phyloP scores from a whole-genome alignment of 2,329 filamentous ascomycete species.

The Diaporthe sp. region DNA sequence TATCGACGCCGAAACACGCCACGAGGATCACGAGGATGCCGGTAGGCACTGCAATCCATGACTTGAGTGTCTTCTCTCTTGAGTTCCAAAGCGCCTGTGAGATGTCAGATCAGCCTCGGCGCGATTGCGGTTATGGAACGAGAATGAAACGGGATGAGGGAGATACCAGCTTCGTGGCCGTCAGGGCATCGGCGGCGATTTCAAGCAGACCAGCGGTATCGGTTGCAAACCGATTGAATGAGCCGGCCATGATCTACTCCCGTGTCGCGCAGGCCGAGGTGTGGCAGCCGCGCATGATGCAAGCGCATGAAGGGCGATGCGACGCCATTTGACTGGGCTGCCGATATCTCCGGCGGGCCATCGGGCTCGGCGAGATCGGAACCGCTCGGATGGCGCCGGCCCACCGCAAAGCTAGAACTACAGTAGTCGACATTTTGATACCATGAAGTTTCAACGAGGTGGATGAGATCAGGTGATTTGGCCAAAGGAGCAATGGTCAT shows the following conservation, averaged over 20 bases:
- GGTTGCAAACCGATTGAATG: background rate
- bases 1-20: slow-evolving; percentile 58
- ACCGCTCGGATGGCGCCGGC: background rate
- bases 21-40: slow-evolving; percentile 56
- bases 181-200: slow-evolving; percentile 2
- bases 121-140: too few relatives aligned
- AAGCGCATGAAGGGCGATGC: background rate
- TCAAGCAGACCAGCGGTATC: slow-evolving; percentile 1
- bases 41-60: slow-evolving; percentile 66
- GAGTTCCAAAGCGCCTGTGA: slow-evolving; percentile 38
- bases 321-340: background rate
- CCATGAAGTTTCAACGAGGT: rapidly evolving
- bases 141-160: too few relatives aligned
- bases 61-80: slow-evolving; percentile 42
- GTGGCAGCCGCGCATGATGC: background rate
- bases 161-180: slow-evolving; percentile 30
- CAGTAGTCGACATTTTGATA: background rate
- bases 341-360: background rate
- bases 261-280: background rate
- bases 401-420: background rate
- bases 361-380: slow-evolving; percentile 14
- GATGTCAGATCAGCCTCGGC: background rate
- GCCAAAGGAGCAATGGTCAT: background rate
- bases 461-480: too few relatives aligned
- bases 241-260: slow-evolving; percentile 1